phyloP scores from a whole-genome alignment of 345 rosid species.

The Syzygium aqueum region DNA sequence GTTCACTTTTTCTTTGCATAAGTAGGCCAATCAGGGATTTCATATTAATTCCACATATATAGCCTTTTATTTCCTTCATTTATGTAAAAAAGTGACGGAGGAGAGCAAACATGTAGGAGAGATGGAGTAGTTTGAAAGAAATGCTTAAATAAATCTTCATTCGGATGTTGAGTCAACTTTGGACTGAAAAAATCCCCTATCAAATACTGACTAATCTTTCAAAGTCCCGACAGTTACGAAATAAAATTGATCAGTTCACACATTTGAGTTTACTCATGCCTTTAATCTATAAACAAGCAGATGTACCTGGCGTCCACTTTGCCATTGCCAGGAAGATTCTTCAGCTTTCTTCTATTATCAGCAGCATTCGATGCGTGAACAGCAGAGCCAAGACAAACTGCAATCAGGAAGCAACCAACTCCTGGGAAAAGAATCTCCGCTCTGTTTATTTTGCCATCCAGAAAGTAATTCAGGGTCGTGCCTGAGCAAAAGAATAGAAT shows the following conservation, averaged over 20 bases:
- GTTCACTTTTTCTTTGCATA: conserved; percentile 6
- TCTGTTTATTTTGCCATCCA: conserved; percentile 67
- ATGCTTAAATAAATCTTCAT: not conserved
- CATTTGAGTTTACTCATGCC: not conserved
- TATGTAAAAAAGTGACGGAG: not conserved
- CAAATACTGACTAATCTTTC: not conserved
- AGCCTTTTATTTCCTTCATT: not conserved
- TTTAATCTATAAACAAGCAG: not conserved
- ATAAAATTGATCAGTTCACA: not conserved
- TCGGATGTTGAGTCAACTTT: not conserved
- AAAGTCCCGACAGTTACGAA: not conserved
- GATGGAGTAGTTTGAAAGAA: not conserved
- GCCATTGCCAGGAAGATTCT: conserved; percentile 12
- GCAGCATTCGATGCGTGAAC: conserved; percentile 37
- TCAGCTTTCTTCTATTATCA: conserved; percentile 59
- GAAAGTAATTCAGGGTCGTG: conserved; percentile 76
- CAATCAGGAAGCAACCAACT: conserved; percentile 1
- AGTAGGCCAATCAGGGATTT: not conserved
- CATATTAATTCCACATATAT: not conserved
- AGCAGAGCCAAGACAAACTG: not conserved
- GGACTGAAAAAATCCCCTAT: not conserved
- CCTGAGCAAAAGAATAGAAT: conserved; percentile 28
- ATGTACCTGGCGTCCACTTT: conserved; percentile 23
- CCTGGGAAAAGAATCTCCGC: conserved; percentile 80
- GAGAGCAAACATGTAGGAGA: not conserved